phyloP scores from a whole-genome alignment of 768 basidiomycete genomes.

The Tricholoma saponaceum region DNA sequence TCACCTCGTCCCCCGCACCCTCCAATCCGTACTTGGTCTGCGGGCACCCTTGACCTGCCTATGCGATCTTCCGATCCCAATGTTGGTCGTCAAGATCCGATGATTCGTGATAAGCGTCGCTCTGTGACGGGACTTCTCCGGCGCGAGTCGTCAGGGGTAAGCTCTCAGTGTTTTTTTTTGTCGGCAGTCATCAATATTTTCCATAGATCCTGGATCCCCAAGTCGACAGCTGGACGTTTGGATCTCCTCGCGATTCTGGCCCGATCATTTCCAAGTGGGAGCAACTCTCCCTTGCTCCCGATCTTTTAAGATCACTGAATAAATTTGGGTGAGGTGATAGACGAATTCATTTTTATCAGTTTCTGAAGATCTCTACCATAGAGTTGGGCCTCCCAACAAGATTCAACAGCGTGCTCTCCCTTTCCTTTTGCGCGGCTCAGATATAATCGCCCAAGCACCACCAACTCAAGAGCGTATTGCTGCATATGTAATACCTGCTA shows the following conservation, averaged over 20 bases:
- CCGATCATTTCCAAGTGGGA: constrained; percentile 95
- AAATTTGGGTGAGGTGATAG: constrained; percentile 85
- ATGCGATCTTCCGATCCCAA: constrained; percentile 48
- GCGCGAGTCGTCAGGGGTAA: constrained; percentile 71
- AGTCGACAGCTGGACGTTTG: constrained; percentile 50
- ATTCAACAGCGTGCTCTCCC: constrained; percentile 97
- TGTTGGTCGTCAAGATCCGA: constrained; percentile 38
- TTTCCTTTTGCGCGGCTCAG: constrained; percentile 88
- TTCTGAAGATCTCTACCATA: constrained; percentile 24
- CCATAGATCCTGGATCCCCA: constrained; percentile 51
- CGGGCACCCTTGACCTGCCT: constrained; percentile 73
- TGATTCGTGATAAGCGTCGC: constrained; percentile 66
- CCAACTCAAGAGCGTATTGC: constrained; percentile 98
- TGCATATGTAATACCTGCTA: constrained; percentile 91
- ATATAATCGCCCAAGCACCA: constrained; percentile 98
- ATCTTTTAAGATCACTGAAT: constrained; percentile 80
- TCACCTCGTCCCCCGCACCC: constrained; percentile 60
- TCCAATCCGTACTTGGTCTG: constrained; percentile 82
- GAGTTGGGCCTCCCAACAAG: constrained; percentile 97
- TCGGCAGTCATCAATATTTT: constrained; percentile 7
- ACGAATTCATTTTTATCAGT: not conserved
- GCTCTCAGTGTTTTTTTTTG: constrained; percentile 20
- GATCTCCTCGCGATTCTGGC: constrained; percentile 63
- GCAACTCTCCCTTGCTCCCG: constrained; percentile 79
- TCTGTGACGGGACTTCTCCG: constrained; percentile 66